These are phyloP conservation scores for Paecilomyces formosus DNA, from an alignment of 2,329 filamentous ascomycete genomes.

Conservation along the genomic window DNA sequence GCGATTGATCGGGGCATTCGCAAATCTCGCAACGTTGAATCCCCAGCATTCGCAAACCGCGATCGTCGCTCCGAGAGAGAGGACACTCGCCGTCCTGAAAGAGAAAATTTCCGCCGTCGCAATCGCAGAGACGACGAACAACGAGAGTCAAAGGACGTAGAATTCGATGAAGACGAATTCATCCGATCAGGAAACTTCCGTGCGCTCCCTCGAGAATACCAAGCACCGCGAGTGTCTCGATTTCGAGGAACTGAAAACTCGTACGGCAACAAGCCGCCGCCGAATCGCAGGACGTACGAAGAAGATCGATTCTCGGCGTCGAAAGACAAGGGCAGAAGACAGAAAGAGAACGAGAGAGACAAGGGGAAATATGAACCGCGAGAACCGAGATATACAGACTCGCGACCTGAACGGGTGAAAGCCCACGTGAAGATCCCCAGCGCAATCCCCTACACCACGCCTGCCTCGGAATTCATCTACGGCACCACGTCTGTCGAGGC, in stretches of 20 bases:
- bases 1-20: slow-evolving; percentile 64
- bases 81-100: neutral
- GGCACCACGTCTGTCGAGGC: slow-evolving; percentile 74
- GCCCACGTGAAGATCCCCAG: slow-evolving; percentile 29
- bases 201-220: slow-evolving; percentile 13
- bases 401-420: slow-evolving; percentile 24
- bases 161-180: slow-evolving; percentile 24
- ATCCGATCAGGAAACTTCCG: slow-evolving; percentile 23
- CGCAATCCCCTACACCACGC: slow-evolving; percentile 64
- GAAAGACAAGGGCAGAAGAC: neutral
- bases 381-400: slow-evolving; percentile 15
- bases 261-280: neutral
- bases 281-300: neutral
- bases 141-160: neutral
- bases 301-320: neutral
- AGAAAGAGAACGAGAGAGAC: slow-evolving; percentile 3
- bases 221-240: neutral
- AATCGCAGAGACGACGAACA: neutral
- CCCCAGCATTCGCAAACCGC: neutral
- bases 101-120: neutral
- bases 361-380: neutral
- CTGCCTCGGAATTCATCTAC: slow-evolving; percentile 87
- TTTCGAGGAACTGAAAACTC: slow-evolving; percentile 4
- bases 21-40: slow-evolving; percentile 23
- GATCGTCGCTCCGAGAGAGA: neutral